Base-by-base conservation (phyloP, 2,329 filamentous ascomycete genomes). In the Microsporum ferrugineum region DNA sequence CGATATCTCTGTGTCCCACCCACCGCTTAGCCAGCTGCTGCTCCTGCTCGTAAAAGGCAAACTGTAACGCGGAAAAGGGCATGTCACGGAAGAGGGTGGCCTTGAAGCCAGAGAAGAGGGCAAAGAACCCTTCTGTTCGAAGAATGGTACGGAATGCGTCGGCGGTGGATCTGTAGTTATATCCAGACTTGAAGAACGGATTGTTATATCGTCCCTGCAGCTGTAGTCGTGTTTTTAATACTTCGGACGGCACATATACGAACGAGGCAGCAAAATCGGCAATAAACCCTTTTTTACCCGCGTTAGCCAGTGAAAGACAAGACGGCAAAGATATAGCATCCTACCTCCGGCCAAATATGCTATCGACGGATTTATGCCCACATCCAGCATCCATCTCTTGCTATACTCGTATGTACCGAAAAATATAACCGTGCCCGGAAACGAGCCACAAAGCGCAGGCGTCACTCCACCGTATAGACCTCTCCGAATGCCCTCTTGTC, bases 1-100 rank as follows among this genome's bases (percentile, higher is more conserved):
- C 94, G 59, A 99, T 95, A 62, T 96, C 89, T 61, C 87, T 83
- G 64, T 86, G 88, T 38, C 87, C 84, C 70, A 88, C 86, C 80
- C 88, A 95, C 59, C 84, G 74, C 69, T 88, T 88, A 0, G 94
- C 91, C 80, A 89, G 83, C 53, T 81, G 84, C 69, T 91, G 89
- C 71, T 91, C 91, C 73, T 97, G 89, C 74, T 99, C 94, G 78
- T 96, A 99, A 72, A 99, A 96, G 69, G 95, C 92, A 75, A 99
- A 97, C 71, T 99, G 94, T 8, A 99, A 77, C 0, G 94, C 94
- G 0, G 92, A 97, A 71, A 96, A 99, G 1, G 94, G 94, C 27
- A 99, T 81, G 69, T 99, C 94, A 62, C 94, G 88, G 76, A 89
- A 94, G 2, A 99, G 84, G 0, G 94, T 99, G 8, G 94, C 94